phyloP scores from a whole-genome alignment of 495 filamentous ascomycete genomes.

The Aspergillus taichungensis region DNA sequence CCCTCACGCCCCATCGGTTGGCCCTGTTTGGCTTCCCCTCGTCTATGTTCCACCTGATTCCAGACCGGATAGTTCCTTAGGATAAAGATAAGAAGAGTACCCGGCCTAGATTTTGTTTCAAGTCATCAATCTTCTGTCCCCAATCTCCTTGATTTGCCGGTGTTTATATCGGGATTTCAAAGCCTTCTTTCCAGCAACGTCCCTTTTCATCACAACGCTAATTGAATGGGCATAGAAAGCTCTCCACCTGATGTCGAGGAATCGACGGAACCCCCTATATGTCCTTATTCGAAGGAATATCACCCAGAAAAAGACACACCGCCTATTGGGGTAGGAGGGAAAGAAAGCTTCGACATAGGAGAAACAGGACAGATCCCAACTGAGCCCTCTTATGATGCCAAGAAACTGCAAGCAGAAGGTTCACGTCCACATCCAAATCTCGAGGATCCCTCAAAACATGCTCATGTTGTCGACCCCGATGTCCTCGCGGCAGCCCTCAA shows the following conservation, averaged over 20 bases:
- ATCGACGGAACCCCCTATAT: conserved; percentile 39
- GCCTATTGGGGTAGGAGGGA: conserved; percentile 11
- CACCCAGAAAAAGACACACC: conserved; percentile 11
- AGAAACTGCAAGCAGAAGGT: background rate
- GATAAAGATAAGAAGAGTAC: no score
- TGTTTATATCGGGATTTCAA: background rate
- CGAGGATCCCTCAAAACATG: conserved; percentile 3
- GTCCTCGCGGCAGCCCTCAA: conserved; percentile 17
- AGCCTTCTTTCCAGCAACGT: background rate
- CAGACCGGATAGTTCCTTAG: no score
- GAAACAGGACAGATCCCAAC: background rate
- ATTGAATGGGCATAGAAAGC: conserved; percentile 38
- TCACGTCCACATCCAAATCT: background rate
- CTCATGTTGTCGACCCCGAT: conserved; percentile 23
- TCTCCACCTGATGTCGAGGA: conserved; percentile 32
- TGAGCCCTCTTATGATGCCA: background rate
- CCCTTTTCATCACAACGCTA: conserved; percentile 9
- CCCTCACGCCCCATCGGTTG: no score
- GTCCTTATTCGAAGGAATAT: conserved; percentile 22
- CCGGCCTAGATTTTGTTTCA: no score
- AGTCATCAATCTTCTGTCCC: no score
- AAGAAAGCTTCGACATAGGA: conserved; percentile 4
- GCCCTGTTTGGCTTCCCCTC: no score
- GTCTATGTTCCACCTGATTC: no score
- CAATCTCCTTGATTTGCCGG: no score